Percentiles rank a stretch among this genome's conserved stretches.
Conservation (phyloP, 2,329 filamentous ascomycete species). For the Xylariaceae sp. region DNA sequence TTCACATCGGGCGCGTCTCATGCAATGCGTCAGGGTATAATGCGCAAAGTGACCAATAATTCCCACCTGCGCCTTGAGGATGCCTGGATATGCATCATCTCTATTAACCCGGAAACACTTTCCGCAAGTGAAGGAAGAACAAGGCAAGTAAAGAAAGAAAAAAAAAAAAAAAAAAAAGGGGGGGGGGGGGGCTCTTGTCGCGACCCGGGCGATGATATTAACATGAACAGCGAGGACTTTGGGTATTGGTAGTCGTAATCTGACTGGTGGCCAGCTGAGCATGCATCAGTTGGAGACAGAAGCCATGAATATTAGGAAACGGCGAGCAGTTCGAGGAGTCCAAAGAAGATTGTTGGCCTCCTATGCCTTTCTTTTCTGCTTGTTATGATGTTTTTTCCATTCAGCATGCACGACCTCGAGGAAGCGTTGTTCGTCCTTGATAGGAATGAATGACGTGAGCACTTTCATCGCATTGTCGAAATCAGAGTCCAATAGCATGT, state of each 20-base stretch:
- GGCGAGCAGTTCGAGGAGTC: slow-evolving; percentile 4
- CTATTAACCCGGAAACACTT: slow-evolving; percentile 6
- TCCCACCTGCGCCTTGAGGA: neutral
- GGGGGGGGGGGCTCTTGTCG: slow-evolving; percentile 14
- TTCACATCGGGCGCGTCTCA: slow-evolving; percentile 6
- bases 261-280: neutral
- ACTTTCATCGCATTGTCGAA: slow-evolving; percentile 99
- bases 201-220: slow-evolving; percentile 11
- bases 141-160: too few species aligned
- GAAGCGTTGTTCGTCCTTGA: slow-evolving; percentile 88
- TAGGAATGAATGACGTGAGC: slow-evolving; percentile 86
- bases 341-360: slow-evolving; percentile 5
- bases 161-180: slow-evolving; percentile 9
- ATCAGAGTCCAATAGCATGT: slow-evolving; percentile 85
- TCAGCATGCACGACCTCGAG: slow-evolving; percentile 88
- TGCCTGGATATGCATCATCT: neutral
- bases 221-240: neutral
- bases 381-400: slow-evolving; percentile 64
- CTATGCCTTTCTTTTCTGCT: slow-evolving; percentile 36
- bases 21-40: slow-evolving; percentile 27
- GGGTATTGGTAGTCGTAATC: neutral
- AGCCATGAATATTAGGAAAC: neutral
- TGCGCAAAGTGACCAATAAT: slow-evolving; percentile 8
- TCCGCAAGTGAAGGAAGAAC: too few species aligned
- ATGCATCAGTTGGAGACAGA: slow-evolving; percentile 2